A percentile compares a stretch with the other conserved stretches of the same genome.
These are phyloP conservation scores for Hyphopichia buzzinii DNA, from an alignment of 1,139 yeast genomes.

Conservation along the genomic window DNA sequence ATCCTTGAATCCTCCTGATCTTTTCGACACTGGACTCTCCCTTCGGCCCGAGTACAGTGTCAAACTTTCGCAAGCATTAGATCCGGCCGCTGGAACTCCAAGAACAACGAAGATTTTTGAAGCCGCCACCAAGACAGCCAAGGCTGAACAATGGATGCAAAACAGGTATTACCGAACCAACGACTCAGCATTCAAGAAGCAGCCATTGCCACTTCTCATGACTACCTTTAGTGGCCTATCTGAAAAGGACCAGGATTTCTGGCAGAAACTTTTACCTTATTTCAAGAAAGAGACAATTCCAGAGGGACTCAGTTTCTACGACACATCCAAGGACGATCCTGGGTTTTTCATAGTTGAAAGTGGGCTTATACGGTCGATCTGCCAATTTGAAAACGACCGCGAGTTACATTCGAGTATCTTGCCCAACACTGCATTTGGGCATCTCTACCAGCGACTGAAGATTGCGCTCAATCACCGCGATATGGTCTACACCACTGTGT, in stretches of 20 bases:
- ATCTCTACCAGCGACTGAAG: slow-evolving; percentile 35
- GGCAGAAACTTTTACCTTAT: slow-evolving; percentile 56
- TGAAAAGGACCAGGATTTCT: slow-evolving; percentile 58
- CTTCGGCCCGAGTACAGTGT: slow-evolving; percentile 1
- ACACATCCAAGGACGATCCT: slow-evolving; percentile 38
- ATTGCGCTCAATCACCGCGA: slow-evolving; percentile 34
- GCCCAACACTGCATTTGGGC: slow-evolving; percentile 92
- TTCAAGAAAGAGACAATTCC: slow-evolving; percentile 51
- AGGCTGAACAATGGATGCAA: slow-evolving; percentile 38
- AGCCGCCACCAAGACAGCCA: slow-evolving; percentile 59
- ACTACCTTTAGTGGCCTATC: slow-evolving; percentile 71
- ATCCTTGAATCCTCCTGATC: slow-evolving; percentile 6
- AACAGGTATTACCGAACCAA: slow-evolving; percentile 23
- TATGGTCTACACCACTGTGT: slow-evolving; percentile 46
- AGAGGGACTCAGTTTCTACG: slow-evolving; percentile 50
- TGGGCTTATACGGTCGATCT: slow-evolving; percentile 68
- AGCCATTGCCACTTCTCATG: slow-evolving; percentile 68
- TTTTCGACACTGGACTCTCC: slow-evolving; percentile 11
- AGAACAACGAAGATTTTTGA: slow-evolving; percentile 58
- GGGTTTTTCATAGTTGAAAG: slow-evolving; percentile 71
- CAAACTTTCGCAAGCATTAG: slow-evolving; percentile 9
- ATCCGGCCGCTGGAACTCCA: slow-evolving; percentile 52
- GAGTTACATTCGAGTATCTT: slow-evolving; percentile 72
- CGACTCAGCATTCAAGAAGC: slow-evolving; percentile 40
- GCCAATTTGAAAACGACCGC: slow-evolving; percentile 54